These are phyloP conservation scores for California macrophylla DNA, from an alignment of 441 rosid species.

Conservation along the genomic window DNA sequence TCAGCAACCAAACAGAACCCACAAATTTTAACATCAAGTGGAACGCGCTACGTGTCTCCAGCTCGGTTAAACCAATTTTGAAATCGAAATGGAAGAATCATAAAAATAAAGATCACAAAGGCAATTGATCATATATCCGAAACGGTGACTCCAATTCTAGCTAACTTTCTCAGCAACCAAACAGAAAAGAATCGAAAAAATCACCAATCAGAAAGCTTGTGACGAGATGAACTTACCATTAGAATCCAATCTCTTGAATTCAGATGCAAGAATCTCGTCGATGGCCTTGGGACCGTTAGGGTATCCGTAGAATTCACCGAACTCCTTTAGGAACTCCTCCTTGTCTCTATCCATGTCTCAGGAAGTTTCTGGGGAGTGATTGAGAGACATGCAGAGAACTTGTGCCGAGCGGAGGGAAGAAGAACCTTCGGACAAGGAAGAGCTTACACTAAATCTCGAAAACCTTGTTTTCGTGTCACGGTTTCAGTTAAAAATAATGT, in stretches of 20 bases:
- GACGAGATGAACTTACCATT: constrained; percentile 28
- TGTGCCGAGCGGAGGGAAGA: background rate
- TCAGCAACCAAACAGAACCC: background rate
- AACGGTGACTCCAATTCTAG: background rate
- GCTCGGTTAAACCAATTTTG: background rate
- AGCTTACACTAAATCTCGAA: no score
- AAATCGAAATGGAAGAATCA: background rate
- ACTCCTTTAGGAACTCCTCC: constrained; percentile 57
- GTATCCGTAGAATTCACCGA: constrained; percentile 66
- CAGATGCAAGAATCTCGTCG: constrained; percentile 61
- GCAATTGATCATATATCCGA: background rate
- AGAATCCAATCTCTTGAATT: constrained; percentile 63
- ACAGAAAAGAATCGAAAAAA: background rate
- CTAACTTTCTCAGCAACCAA: constrained; percentile 6
- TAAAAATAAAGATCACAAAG: background rate
- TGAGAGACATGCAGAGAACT: background rate
- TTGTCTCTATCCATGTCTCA: constrained; percentile 27
- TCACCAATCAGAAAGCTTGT: background rate
- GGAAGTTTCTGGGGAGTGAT: background rate
- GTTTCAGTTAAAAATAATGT: no score
- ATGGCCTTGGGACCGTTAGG: constrained; percentile 59
- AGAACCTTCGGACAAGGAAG: no score
- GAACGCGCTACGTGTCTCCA: background rate
- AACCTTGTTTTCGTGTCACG: no score
- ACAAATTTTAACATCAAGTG: background rate